Evolutionary conservation across 2,329 filamentous ascomycete genomes (phyloP).

Genomic region (Colletotrichum tropicicola): DNA sequence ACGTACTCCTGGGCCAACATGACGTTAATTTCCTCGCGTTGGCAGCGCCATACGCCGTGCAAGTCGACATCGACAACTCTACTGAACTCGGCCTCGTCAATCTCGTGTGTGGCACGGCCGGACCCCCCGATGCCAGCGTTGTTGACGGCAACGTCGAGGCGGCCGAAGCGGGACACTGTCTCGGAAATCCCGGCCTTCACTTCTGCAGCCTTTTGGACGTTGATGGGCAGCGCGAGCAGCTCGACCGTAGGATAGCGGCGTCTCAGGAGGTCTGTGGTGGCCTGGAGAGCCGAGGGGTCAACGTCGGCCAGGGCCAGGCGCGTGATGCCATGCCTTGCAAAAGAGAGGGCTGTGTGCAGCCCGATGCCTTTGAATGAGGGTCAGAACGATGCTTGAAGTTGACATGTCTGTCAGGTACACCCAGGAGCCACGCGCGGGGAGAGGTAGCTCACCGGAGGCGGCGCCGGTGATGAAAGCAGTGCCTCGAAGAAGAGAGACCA

Average conservation of each 20-base stretch:
- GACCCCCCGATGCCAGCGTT: slow-evolving; percentile 60
- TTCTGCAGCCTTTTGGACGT: slow-evolving; percentile 53
- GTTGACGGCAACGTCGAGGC: slow-evolving; percentile 65
- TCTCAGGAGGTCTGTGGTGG: slow-evolving; percentile 43
- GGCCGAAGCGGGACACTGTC: slow-evolving; percentile 55
- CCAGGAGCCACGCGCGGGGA: too few relatives aligned
- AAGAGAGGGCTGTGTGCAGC: slow-evolving; percentile 52
- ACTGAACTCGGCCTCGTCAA: slow-evolving; percentile 56
- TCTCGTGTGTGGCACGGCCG: slow-evolving; percentile 53
- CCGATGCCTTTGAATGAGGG: slow-evolving; percentile 54
- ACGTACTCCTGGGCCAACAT: slow-evolving; percentile 60
- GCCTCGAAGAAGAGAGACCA: slow-evolving; percentile 51
- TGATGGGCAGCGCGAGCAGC: slow-evolving; percentile 49
- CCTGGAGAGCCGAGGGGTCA: slow-evolving; percentile 43
- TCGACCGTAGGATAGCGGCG: slow-evolving; percentile 48
- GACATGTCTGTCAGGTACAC: too few relatives aligned
- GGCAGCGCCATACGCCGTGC: slow-evolving; percentile 65
- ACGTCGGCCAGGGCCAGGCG: slow-evolving; percentile 57
- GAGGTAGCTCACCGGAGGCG: slow-evolving; percentile 47
- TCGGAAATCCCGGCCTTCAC: slow-evolving; percentile 53
- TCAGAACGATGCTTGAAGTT: not conserved
- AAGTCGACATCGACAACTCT: slow-evolving; percentile 61
- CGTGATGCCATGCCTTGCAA: slow-evolving; percentile 57
- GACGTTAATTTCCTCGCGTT: slow-evolving; percentile 58
- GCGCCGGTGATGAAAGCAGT: slow-evolving; percentile 59